Evolutionary conservation across 257 asterid genomes (phyloP).

Genomic region (Anisodus acutangulus): DNA sequence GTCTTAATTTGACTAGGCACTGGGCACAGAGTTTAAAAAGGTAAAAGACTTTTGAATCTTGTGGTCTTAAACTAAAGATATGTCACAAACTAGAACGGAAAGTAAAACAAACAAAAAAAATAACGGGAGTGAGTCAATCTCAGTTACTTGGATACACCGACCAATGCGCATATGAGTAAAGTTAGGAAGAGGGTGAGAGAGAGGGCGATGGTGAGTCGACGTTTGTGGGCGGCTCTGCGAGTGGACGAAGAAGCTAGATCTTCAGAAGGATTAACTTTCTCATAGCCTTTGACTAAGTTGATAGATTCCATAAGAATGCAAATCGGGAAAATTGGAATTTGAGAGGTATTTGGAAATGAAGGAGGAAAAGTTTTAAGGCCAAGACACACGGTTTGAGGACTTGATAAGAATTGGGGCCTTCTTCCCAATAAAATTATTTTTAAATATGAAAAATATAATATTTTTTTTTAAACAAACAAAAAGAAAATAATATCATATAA

Average conservation of each 20-base stretch:
- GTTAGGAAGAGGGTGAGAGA: constrained; percentile 27
- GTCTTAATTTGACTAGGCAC: too few relatives aligned
- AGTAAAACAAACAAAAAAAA: too few relatives aligned
- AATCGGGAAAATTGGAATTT: background rate
- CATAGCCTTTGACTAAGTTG: constrained; percentile 32
- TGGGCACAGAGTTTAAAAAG: too few relatives aligned
- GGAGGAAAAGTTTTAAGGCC: background rate
- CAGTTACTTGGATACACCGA: constrained; percentile 21
- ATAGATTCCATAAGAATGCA: constrained; percentile 23
- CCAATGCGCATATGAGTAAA: constrained; percentile 25
- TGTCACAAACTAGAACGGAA: too few relatives aligned
- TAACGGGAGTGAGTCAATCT: too few relatives aligned
- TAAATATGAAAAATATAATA: too few relatives aligned
- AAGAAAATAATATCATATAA: too few relatives aligned
- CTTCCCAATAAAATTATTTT: too few relatives aligned
- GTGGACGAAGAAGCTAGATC: background rate
- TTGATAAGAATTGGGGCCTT: constrained; percentile 12
- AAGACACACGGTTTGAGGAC: constrained; percentile 22
- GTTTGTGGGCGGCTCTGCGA: constrained; percentile 26
- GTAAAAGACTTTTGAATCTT: too few relatives aligned
- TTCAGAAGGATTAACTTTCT: constrained; percentile 13
- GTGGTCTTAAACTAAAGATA: too few relatives aligned
- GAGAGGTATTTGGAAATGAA: background rate
- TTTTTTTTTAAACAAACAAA: too few relatives aligned
- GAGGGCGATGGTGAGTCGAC: constrained; percentile 23